Percentiles rank a stretch among this genome's conserved stretches.
These are phyloP conservation scores for Ascochyta viciae-villosae DNA, from an alignment of 2,329 filamentous ascomycete species.

Conservation along the genomic window DNA sequence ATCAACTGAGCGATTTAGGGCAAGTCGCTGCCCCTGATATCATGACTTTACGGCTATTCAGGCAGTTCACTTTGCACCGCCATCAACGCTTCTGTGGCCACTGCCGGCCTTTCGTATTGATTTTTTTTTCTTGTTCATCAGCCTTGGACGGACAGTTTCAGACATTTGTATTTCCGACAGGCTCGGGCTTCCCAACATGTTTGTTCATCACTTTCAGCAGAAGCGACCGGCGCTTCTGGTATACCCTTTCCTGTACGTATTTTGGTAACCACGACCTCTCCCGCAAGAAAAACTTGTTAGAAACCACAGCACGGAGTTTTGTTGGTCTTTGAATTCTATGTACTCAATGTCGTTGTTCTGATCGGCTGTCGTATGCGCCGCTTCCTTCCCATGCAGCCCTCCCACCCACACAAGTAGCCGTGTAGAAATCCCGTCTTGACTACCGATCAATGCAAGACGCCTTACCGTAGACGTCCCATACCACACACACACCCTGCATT, in stretches of 20 bases:
- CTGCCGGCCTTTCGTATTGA: slow-evolving; percentile 4
- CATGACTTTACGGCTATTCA: slow-evolving; percentile 16
- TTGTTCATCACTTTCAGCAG: slow-evolving; percentile 14
- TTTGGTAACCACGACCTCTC: slow-evolving; percentile 14
- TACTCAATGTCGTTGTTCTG: not conserved
- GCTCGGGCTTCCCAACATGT: slow-evolving; percentile 13
- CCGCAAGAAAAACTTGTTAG: no score
- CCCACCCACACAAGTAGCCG: not conserved
- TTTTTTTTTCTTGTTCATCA: slow-evolving; percentile 9
- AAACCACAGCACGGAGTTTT: no score
- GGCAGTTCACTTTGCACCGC: not conserved
- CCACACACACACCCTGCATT: not conserved
- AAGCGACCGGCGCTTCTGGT: slow-evolving; percentile 31
- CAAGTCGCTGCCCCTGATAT: slow-evolving; percentile 4
- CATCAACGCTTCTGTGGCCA: not conserved
- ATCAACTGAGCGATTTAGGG: slow-evolving; percentile 7
- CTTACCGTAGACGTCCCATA: not conserved
- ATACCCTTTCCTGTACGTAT: slow-evolving; percentile 49
- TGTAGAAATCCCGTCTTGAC: slow-evolving; percentile 6
- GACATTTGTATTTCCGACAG: slow-evolving; percentile 2
- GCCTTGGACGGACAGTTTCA: not conserved
- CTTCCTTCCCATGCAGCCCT: slow-evolving; percentile 1
- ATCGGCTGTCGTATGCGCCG: slow-evolving; percentile 1
- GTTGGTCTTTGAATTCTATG: not conserved
- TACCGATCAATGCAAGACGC: slow-evolving; percentile 19